These are phyloP conservation scores for Coemansia sp. DNA, from an alignment of 192 early-diverging fungal genomes.

Conservation along the genomic window DNA sequence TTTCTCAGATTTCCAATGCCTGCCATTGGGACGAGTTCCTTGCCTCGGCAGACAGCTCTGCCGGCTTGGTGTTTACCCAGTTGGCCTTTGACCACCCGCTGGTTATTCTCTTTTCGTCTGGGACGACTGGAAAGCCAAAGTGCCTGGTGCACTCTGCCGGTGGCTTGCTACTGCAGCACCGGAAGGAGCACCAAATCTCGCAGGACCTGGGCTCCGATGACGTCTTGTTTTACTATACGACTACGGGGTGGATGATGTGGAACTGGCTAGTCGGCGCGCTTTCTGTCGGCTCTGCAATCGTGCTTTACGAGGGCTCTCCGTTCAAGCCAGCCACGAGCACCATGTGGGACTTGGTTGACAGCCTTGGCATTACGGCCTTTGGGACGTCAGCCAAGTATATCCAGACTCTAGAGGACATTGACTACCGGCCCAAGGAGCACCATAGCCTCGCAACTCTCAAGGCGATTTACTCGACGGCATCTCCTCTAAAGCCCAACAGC, in stretches of 20 bases:
- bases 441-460: conserved; percentile 66
- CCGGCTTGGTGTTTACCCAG: conserved; percentile 72
- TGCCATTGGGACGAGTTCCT: conserved; percentile 60
- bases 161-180: conserved; percentile 87
- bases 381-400: conserved; percentile 97
- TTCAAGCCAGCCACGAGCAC: conserved; percentile 77
- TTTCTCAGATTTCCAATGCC: conserved; percentile 28
- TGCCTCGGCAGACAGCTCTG: conserved; percentile 21
- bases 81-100: conserved; percentile 90
- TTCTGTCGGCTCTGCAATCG: conserved; percentile 74
- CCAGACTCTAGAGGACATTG: conserved; percentile 78
- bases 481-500: conserved; percentile 87
- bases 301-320: conserved; percentile 92
- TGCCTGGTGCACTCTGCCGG: conserved; percentile 94
- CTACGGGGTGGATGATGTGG: conserved; percentile 99
- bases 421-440: conserved; percentile 61
- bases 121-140: conserved; percentile 94
- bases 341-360: conserved; percentile 79
- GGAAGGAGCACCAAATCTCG: conserved; percentile 92
- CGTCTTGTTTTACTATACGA: conserved; percentile 87
- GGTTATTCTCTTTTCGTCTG: conserved; percentile 90
- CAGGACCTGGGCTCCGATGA: conserved; percentile 73
- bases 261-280: conserved; percentile 92
- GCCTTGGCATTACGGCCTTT: conserved; percentile 79
- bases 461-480: conserved; percentile 90